Evolutionary conservation across 352 stramenopile genomes (phyloP).

Genomic region (Phytophthora palmivora): DNA sequence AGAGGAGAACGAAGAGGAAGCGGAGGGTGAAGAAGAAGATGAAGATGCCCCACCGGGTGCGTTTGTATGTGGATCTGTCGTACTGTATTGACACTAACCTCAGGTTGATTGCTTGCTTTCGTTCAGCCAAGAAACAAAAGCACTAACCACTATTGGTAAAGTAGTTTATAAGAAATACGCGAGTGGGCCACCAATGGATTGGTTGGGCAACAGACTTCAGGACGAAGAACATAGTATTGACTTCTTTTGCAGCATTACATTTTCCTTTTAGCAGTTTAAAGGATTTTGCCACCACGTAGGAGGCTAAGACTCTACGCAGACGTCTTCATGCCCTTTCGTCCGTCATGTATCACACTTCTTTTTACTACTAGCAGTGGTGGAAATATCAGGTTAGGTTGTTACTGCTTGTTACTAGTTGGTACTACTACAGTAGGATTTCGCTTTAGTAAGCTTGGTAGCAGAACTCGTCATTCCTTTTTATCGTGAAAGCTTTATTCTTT

Average conservation of each 20-base stretch:
- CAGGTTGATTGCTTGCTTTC: neutral
- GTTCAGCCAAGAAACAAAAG: slow-evolving; percentile 74
- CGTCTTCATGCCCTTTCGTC: too few species aligned
- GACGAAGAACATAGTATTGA: neutral
- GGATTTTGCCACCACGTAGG: neutral
- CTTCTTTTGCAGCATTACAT: slow-evolving; percentile 8
- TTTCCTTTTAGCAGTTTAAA: slow-evolving; percentile 1
- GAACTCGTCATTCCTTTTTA: too few species aligned
- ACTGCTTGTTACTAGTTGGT: too few species aligned
- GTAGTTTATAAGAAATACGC: slow-evolving; percentile 32
- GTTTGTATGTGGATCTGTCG: slow-evolving; percentile 7
- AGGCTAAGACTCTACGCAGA: neutral
- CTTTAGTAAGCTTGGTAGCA: too few species aligned
- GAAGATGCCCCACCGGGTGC: slow-evolving; percentile 58
- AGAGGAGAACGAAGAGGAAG: slow-evolving; percentile 18
- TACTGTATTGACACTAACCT: slow-evolving; percentile 4
- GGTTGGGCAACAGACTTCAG: slow-evolving; percentile 4
- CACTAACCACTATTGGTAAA: slow-evolving; percentile 43
- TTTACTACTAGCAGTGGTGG: too few species aligned
- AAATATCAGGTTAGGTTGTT: too few species aligned
- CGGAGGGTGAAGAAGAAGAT: slow-evolving; percentile 9
- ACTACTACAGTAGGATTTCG: too few species aligned
- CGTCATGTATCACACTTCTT: too few species aligned
- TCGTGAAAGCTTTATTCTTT: neutral
- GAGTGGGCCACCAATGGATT: slow-evolving; percentile 1